Conservation (phyloP, 805 yeast genomes). For the Yarrowia sp. region DNA sequence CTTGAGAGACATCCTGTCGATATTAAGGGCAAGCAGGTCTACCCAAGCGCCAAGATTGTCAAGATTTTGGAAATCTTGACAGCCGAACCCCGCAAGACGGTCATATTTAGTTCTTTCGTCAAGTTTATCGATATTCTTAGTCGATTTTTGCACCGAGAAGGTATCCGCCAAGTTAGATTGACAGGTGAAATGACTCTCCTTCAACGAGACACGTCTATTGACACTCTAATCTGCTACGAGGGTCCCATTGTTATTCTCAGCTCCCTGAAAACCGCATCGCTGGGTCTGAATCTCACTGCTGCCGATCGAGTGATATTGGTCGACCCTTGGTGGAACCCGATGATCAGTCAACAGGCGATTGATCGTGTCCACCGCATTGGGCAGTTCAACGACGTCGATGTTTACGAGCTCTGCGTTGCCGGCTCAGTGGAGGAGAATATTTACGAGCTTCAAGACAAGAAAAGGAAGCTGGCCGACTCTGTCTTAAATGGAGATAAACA, state of each 20-base stretch:
- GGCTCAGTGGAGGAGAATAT: not conserved
- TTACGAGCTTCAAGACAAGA: not conserved
- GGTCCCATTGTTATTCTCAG: not conserved
- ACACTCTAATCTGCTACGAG: too few relatives aligned
- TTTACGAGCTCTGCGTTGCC: not conserved
- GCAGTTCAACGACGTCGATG: not conserved
- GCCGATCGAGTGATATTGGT: not conserved
- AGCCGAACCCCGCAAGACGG: not conserved
- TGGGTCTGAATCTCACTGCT: not conserved
- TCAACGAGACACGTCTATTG: not conserved
- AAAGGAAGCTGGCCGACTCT: not conserved
- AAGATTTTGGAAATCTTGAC: not conserved
- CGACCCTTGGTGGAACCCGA: slow-evolving; percentile 9
- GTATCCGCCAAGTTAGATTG: not conserved
- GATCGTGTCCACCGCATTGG: not conserved
- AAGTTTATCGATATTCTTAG: not conserved
- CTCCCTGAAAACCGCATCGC: not conserved
- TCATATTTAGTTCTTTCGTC: not conserved
- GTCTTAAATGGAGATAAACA: not conserved
- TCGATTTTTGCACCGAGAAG: not conserved
- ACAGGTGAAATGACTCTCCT: not conserved
- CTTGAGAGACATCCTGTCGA: too few relatives aligned
- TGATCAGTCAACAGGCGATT: not conserved
- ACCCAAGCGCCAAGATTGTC: not conserved
- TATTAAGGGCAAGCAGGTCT: not conserved